Evolutionary conservation across 1,284 basidiomycete genomes (phyloP).

Genomic region (Singerocomus inundabilis): DNA sequence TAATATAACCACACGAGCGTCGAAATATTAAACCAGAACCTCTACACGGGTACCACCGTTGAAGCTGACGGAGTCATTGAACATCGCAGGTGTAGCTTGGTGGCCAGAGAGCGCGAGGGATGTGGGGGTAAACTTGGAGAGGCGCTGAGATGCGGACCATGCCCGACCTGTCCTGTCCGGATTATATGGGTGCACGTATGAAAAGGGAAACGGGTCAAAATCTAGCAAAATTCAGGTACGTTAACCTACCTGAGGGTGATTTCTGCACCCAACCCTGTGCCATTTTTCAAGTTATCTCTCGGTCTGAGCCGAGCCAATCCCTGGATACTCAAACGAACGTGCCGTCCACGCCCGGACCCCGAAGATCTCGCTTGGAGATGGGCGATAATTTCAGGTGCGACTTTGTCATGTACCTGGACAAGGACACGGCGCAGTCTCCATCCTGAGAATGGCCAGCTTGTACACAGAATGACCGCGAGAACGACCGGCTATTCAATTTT

Average conservation of each 20-base stretch:
- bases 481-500: too few species aligned
- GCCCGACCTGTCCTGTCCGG: background rate
- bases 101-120: background rate
- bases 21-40: conserved; percentile 11
- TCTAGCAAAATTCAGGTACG: conserved; percentile 21
- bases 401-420: too few species aligned
- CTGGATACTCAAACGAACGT: conserved; percentile 8
- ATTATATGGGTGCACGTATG: conserved; percentile 18
- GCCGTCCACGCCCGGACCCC: conserved; percentile 12
- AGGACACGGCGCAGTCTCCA: too few species aligned
- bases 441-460: too few species aligned
- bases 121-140: background rate
- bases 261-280: background rate
- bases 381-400: too few species aligned
- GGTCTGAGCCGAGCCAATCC: conserved; percentile 17
- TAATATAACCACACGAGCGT: background rate
- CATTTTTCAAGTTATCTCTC: background rate
- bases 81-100: conserved; percentile 15
- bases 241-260: too few species aligned
- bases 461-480: too few species aligned
- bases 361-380: background rate
- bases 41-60: conserved; percentile 32
- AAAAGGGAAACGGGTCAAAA: conserved; percentile 14
- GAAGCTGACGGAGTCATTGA: conserved; percentile 29
- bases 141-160: conserved; percentile 1